These are phyloP conservation scores for Globisporangium cylindrosporum DNA, from an alignment of 352 stramenopile species.

Conservation along the genomic window DNA sequence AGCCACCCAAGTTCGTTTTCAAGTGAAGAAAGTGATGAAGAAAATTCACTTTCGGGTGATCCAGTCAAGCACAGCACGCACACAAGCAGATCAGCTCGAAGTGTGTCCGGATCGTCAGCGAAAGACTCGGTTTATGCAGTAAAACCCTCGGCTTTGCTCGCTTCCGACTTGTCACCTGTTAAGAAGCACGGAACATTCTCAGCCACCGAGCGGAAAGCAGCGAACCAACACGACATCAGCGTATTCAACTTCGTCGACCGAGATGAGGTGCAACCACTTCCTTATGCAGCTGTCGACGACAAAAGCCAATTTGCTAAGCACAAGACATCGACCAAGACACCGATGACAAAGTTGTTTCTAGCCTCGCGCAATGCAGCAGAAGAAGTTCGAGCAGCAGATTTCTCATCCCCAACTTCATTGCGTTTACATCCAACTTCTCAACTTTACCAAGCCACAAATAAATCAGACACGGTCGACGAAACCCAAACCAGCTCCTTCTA, in stretches of 20 bases:
- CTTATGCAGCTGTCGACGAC: background rate
- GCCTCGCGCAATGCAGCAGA: background rate
- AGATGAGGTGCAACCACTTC: background rate
- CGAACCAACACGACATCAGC: background rate
- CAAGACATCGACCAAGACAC: background rate
- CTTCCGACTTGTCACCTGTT: slow-evolving; percentile 2
- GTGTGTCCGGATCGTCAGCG: background rate
- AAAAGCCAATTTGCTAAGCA: background rate
- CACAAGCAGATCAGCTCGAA: background rate
- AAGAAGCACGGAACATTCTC: slow-evolving; percentile 4
- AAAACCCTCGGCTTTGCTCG: background rate
- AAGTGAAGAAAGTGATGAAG: slow-evolving; percentile 6
- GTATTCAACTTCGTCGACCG: background rate
- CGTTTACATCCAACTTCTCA: no score
- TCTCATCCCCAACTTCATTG: background rate
- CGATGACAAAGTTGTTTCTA: slow-evolving; percentile 11
- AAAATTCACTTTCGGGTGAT: background rate
- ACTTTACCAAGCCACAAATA: background rate
- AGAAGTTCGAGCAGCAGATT: background rate
- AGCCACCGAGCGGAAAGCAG: background rate
- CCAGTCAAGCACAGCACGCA: background rate
- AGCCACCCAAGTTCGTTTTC: slow-evolving; percentile 6
- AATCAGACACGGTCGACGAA: background rate
- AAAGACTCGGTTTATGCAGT: background rate
- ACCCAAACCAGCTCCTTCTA: slow-evolving; percentile 5